Percentiles rank a stretch among this genome's conserved stretches.
phyloP scores from a whole-genome alignment of 2,329 filamentous ascomycete species.

The Cadophora malorum region DNA sequence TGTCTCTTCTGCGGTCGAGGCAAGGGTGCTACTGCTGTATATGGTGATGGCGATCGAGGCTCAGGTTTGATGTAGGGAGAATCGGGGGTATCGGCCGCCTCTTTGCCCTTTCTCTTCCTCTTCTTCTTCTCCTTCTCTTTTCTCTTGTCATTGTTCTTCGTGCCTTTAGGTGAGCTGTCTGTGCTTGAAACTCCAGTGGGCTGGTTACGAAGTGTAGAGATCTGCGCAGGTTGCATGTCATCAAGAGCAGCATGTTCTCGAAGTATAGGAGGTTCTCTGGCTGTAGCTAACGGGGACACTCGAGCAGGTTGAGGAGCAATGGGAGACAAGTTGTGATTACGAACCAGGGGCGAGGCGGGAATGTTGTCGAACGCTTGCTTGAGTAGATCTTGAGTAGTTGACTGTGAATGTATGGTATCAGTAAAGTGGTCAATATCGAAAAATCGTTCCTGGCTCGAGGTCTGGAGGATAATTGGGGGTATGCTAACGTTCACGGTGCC shows the following conservation, averaged over 20 bases:
- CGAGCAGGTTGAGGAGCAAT: conserved; percentile 78
- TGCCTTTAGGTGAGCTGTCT: conserved; percentile 64
- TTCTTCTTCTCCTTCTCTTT: conserved; percentile 60
- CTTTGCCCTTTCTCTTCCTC: conserved; percentile 56
- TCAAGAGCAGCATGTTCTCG: conserved; percentile 38
- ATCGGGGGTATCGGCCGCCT: conserved; percentile 49
- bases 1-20: conserved; percentile 63
- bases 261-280: conserved; percentile 46
- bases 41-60: conserved; percentile 67
- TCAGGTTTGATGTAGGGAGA: conserved; percentile 68
- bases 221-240: conserved; percentile 55
- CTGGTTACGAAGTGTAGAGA: conserved; percentile 60
- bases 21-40: conserved; percentile 56
- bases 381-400: conserved; percentile 47
- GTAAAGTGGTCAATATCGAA: conserved; percentile 41
- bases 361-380: conserved; percentile 50
- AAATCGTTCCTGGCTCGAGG: not conserved
- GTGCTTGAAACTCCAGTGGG: conserved; percentile 58
- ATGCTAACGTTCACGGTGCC: conserved; percentile 23
- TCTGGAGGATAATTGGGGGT: not conserved
- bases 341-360: conserved; percentile 66
- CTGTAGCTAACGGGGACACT: conserved; percentile 63
- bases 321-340: conserved; percentile 75
- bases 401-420: conserved; percentile 47
- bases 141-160: conserved; percentile 55